Evolutionary conservation across 306 rosid species (phyloP).

Genomic region (Glycine tomentella): DNA sequence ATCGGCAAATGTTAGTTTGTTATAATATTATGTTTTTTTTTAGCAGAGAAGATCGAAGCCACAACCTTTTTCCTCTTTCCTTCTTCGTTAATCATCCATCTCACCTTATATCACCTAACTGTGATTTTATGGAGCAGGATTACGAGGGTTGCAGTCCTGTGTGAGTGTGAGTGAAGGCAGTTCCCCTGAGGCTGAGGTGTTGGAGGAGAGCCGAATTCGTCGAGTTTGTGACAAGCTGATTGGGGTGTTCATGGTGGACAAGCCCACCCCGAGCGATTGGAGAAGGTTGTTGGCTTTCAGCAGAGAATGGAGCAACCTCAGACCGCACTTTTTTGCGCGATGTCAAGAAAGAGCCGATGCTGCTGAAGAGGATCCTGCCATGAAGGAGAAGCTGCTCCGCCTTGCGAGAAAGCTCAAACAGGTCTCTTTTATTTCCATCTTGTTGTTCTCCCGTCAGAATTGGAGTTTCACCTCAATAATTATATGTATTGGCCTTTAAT

Average conservation of each 20-base stretch:
- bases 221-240: constrained; percentile 84
- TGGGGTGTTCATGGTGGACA: constrained; percentile 91
- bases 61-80: too few species aligned
- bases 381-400: constrained; percentile 79
- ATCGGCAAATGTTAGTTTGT: too few species aligned
- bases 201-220: constrained; percentile 64
- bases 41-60: too few species aligned
- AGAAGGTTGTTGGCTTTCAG: constrained; percentile 87
- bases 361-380: constrained; percentile 66
- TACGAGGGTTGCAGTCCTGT: constrained; percentile 38
- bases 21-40: too few species aligned
- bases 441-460: not conserved
- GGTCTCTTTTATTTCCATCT: constrained; percentile 51
- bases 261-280: constrained; percentile 88
- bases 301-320: constrained; percentile 72
- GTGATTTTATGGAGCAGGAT: constrained; percentile 18
- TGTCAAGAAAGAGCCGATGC: constrained; percentile 65
- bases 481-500: too few species aligned
- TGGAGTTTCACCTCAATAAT: not conserved
- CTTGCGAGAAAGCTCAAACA: constrained; percentile 87
- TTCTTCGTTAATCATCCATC: too few species aligned
- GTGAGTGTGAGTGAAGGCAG: constrained; percentile 45
- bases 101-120: too few species aligned
- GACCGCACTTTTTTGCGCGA: constrained; percentile 75
- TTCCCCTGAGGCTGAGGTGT: constrained; percentile 39